Evolutionary conservation across 306 rosid genomes (phyloP), one percentile per base, ranked within the genome.

Genomic region (Prinsepia uniflora): DNA sequence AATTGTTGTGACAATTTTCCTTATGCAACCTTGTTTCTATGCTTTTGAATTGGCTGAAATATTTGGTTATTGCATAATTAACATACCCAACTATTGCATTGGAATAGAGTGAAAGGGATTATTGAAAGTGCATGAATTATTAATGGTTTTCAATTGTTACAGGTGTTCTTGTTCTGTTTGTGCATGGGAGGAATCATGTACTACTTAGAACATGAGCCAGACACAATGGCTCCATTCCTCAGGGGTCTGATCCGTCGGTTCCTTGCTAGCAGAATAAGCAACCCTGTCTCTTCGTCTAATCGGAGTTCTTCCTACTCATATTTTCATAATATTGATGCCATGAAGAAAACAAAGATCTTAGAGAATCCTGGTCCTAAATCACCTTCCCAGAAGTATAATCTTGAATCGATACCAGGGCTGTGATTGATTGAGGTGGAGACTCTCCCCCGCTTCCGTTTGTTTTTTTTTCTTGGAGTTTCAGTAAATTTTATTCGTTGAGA

Each of bases 141-240:
- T 4, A 24, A 8, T 22, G 44, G 7, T 59, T 80, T 75, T 68
- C 39, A 76, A 69, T 53, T 49, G 57, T 57, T 68, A 64, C 87
- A 88, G 97, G 97, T 88, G 67, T 80, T 90, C 80, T 71, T 93
- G 84, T 93, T 93, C 79, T 85, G 86, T 56, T 48, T 86, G 68
- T 90, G 94, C 72, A 93, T 93, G 98, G 98, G 98, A 79, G 97
- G 97, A 63, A 90, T 93, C 72, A 93, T 93, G 97, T 93, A 90
- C 76, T 93, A 86, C 87, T 84, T 93, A 78, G 97, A 93, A 55
- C 79, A 93, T 48, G 97, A 93, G 78, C 97, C 97, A 61, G 96
- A 87, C 66, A 93, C 98, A 45, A 93, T 93, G 98, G 91, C 98
- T 40, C 98, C 97, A 43, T 86, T 93, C 63, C 90, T 93, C 18